Base-by-base conservation (phyloP, 345 rosid genomes). In the Alliaria petiolata region DNA sequence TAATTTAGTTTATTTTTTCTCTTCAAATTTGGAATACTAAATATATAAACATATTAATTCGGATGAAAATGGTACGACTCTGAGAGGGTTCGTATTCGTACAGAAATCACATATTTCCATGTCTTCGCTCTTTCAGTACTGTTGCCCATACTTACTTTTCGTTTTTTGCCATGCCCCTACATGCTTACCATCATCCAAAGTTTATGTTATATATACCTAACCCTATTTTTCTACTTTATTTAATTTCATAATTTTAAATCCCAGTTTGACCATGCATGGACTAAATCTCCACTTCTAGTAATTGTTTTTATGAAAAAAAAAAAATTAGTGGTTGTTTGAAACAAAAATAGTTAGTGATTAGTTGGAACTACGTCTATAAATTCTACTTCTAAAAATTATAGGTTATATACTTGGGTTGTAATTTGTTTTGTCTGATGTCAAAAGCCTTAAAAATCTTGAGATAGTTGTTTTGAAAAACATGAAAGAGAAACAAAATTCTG, bases 1-100 rank as follows among this genome's bases (percentile, higher is more conserved):
- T 75, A 34, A 58, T 74, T 57, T 66, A 36, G 25, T 50, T 45
- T 66, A 42, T 11, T 36, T 35, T n/a, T 15, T 0, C 9, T 35
- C 35, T 43, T 40, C 19, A 16, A 52, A 10, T 31, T 44, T 10
- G 11, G 26, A 26, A 4, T 10, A 22, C 30, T n/a, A 22, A 22
- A 22, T 1, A 22, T 1, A 16, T 17, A 19, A 45, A 51, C 3
- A 11, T 16, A 26, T 16, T 19, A 10, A 46, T 45, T 28, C 46
- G 7, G 59, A 56, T 46, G 50, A 11, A 35, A 47, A 13, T 74
- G 1, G 71, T 55, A 72, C 76, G 76, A 72, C 49, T 65, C 71
- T 64, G 57, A 2, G 25, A 22, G 25, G 25, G 25, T n/a, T n/a
- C n/a, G n/a, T n/a, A 3, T 22, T 22, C 25, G 25, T 22, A 22